phyloP scores from a whole-genome alignment of 2,329 filamentous ascomycete genomes.

The Alternaria brassicae region DNA sequence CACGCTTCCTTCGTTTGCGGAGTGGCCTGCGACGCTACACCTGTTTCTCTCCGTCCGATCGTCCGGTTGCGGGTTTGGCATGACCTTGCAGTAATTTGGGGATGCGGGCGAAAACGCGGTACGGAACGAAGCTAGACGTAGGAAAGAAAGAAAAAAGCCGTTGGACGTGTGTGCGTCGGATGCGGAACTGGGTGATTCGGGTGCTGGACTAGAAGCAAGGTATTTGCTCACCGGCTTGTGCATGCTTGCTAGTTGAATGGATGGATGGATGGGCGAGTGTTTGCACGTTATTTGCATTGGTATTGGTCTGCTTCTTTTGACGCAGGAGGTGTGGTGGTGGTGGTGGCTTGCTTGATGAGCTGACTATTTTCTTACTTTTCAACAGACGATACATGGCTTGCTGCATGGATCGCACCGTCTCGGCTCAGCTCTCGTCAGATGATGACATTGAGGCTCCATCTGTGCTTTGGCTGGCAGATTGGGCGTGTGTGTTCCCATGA shows the following conservation, averaged over 20 bases:
- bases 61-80: not conserved
- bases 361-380: not conserved
- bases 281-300: not conserved
- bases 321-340: not conserved
- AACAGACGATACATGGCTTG: not conserved
- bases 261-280: not conserved
- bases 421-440: constrained; percentile 1
- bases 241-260: not conserved
- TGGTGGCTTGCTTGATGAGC: not conserved
- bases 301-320: not conserved
- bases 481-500: not conserved
- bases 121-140: not conserved
- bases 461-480: not conserved
- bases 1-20: not conserved
- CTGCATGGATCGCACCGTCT: not conserved
- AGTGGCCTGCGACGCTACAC: not conserved
- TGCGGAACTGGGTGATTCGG: not conserved
- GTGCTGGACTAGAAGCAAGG: not conserved
- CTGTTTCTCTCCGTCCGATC: not conserved
- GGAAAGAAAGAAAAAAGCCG: no score
- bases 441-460: not conserved
- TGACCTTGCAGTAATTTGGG: not conserved
- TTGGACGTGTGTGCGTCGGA: constrained; percentile 1
- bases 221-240: not conserved
- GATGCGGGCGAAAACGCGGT: not conserved